Conservation (phyloP, 371 early-diverging fungal genomes). For the Choanephora cucurbitarum region DNA sequence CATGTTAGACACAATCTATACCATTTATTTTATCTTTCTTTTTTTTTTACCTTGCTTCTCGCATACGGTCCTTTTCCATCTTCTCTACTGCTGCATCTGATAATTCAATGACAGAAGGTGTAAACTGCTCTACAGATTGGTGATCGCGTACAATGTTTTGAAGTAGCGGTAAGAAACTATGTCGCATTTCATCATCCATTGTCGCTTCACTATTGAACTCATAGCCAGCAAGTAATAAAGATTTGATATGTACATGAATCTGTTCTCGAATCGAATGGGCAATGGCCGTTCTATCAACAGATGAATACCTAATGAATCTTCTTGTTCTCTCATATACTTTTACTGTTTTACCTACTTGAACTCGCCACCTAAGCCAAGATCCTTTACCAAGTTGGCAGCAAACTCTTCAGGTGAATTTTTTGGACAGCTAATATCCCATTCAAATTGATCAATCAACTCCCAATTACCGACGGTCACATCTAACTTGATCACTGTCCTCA, state of each 20-base stretch:
- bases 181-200: conserved; percentile 76
- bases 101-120: conserved; percentile 68
- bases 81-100: conserved; percentile 76
- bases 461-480: conserved; percentile 85
- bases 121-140: conserved; percentile 55
- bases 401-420: conserved; percentile 78
- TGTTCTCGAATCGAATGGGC: conserved; percentile 96
- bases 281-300: conserved; percentile 73
- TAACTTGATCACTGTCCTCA: conserved; percentile 40
- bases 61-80: conserved; percentile 79
- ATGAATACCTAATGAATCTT: neutral
- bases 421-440: conserved; percentile 85
- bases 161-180: conserved; percentile 71
- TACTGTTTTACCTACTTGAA: conserved; percentile 63
- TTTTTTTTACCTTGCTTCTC: conserved; percentile 56
- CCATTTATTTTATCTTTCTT: conserved; percentile 20
- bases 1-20: neutral
- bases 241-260: conserved; percentile 79
- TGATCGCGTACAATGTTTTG: conserved; percentile 51
- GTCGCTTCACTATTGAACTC: conserved; percentile 62
- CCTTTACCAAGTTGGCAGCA: conserved; percentile 67
- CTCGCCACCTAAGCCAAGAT: conserved; percentile 75
- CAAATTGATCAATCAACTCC: conserved; percentile 86
- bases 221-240: conserved; percentile 81
- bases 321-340: neutral